Evolutionary conservation across 164 flowering plant genomes (phyloP), one percentile per base, ranked within the genome.

Genomic region (Aristolochia contorta): DNA sequence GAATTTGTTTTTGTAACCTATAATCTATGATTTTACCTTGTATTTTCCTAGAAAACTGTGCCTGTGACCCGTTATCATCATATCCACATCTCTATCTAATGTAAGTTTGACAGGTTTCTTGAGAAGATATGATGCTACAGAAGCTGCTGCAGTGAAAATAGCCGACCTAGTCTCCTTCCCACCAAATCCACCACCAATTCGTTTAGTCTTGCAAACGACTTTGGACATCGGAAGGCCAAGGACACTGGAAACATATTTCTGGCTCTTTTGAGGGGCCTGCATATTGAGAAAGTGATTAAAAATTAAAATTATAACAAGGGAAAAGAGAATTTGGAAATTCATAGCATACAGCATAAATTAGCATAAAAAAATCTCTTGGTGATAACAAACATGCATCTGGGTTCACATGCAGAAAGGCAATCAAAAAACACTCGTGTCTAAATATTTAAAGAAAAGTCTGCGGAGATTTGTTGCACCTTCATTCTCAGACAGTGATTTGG

Each of bases 161-260:
- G 88, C 95, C 57, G 97, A 82, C 56, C 97, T 78, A 61, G 97
- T 93, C 72, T 93, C 99, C 77, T 93, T 93, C 55, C 99, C 99
- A 63, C 99, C 99, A 83, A 93, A 93, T 43, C 99, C 99, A 67
- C 99, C 99, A 63, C 99, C 99, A 66, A 93, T 77, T 67, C 99
- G 75, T 78, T 93, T 93, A 52, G 87, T 83, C 78, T 82, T 93
- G 79, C 99, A 93, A 53, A 91, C 96, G 57, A 93, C 91, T 79
- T 86, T 93, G n/a, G 96, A 90, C 96, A 88, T 81, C 43, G 96
- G 97, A 72, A 93, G 86, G 57, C 83, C 84, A 64, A 93, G 97
- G 72, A 86, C 88, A 74, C 66, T 85, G 63, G 93, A 67, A 66
- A 90, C 95, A 73, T 90, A 86, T 64, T 84, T 82, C 73, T 93